A percentile compares a stretch with the other conserved stretches of the same genome.
Conservation (phyloP, 192 early-diverging fungal species). For the Linnemannia zychae region DNA sequence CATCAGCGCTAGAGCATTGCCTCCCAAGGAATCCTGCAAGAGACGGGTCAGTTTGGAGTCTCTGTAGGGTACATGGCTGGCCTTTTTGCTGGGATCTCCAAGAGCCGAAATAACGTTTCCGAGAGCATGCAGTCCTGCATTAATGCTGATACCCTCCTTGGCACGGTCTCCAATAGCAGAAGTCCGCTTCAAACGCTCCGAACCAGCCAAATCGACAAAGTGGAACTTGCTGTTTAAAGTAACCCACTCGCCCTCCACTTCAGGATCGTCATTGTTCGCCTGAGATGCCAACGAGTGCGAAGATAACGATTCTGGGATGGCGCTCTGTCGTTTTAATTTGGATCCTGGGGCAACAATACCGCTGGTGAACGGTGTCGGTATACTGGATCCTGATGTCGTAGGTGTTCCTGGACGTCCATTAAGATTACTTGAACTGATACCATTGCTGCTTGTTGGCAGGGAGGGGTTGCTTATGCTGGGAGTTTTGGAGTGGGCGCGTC, state of each 20-base stretch:
- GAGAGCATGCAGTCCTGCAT: conserved; percentile 93
- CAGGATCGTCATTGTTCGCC: conserved; percentile 13
- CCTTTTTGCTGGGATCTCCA: conserved; percentile 76
- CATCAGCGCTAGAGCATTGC: conserved; percentile 95
- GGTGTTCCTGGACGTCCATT: conserved; percentile 42
- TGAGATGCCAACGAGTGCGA: conserved; percentile 25
- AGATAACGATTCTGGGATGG: conserved; percentile 14
- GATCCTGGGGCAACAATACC: conserved; percentile 49
- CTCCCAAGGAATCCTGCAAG: conserved; percentile 96
- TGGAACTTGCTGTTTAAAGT: conserved; percentile 91
- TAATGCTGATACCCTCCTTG: conserved; percentile 98
- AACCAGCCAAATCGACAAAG: conserved; percentile 99
- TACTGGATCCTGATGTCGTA: conserved; percentile 24
- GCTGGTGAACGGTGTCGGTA: conserved; percentile 42
- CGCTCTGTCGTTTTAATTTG: conserved; percentile 42
- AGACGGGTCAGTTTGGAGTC: conserved; percentile 97
- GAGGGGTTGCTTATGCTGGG: conserved; percentile 21
- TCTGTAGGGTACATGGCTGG: conserved; percentile 92
- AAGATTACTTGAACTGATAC: conserved; percentile 2
- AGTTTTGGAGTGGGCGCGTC: conserved; percentile 20
- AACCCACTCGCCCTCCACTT: conserved; percentile 69
- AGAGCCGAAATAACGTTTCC: conserved; percentile 99
- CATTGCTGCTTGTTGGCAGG: conserved; percentile 2
- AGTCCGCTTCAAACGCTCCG: conserved; percentile 95
- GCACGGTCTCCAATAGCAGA: conserved; percentile 92